Conservation (phyloP, 495 filamentous ascomycete genomes). For the Podospora comata region DNA sequence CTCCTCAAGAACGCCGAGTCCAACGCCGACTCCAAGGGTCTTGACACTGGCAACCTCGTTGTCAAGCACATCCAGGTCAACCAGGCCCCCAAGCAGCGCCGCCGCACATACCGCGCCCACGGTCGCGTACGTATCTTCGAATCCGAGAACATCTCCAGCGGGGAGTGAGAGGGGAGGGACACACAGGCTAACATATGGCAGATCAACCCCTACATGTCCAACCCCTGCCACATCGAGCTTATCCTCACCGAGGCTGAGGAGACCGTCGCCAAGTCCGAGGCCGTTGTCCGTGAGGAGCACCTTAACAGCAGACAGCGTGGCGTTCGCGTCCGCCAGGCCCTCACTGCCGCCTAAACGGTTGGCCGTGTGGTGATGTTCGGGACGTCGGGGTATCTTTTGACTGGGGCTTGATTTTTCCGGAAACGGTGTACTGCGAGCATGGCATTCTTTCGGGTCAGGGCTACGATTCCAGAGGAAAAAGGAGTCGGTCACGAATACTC, state of each 20-base stretch:
- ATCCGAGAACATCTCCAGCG: background rate
- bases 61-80: constrained; percentile 99
- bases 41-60: constrained; percentile 92
- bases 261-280: constrained; percentile 77
- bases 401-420: constrained; percentile 41
- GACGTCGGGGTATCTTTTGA: constrained; percentile 29
- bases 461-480: constrained; percentile 37
- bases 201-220: constrained; percentile 99
- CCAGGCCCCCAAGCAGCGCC: constrained; percentile 97
- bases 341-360: constrained; percentile 67
- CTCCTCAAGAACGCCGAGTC: constrained; percentile 99
- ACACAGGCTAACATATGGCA: constrained; percentile 40
- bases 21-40: constrained; percentile 98
- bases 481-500: constrained; percentile 40
- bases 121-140: constrained; percentile 78
- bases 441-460: constrained; percentile 41
- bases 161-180: constrained; percentile 10
- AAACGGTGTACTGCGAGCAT: constrained; percentile 42
- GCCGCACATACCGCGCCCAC: constrained; percentile 98
- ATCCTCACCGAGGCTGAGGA: constrained; percentile 97
- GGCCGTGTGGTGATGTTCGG: constrained; percentile 22
- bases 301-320: constrained; percentile 88
- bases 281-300: constrained; percentile 59
- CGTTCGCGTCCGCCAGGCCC: constrained; percentile 67
- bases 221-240: constrained; percentile 99